Evolutionary conservation across 331 rosid genomes (phyloP).

Genomic region (Stylosanthes scabra): DNA sequence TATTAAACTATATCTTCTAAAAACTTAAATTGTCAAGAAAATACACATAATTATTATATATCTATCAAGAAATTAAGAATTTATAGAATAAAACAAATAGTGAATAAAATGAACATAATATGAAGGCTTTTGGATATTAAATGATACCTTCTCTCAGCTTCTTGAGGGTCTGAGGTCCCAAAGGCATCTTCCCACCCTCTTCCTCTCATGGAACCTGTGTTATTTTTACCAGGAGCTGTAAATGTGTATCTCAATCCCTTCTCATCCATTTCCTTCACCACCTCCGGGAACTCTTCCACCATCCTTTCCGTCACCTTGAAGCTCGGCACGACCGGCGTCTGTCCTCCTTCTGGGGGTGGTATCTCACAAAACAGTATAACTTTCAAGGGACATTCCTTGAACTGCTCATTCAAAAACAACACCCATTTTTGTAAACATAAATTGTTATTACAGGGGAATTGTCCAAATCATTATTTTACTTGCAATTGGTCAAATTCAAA

Average conservation of each 20-base stretch:
- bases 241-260: slow-evolving; percentile 71
- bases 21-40: too few relatives aligned
- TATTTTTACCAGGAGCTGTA: slow-evolving; percentile 61
- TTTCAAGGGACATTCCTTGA: slow-evolving; percentile 69
- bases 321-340: slow-evolving; percentile 88
- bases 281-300: slow-evolving; percentile 74
- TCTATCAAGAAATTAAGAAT: too few relatives aligned
- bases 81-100: too few relatives aligned
- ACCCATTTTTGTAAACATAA: slow-evolving; percentile 7
- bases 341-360: slow-evolving; percentile 92
- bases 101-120: too few relatives aligned
- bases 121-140: slow-evolving; percentile 4
- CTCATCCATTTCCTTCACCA: slow-evolving; percentile 63
- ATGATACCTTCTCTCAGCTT: slow-evolving; percentile 69
- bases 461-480: not conserved
- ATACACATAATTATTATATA: not conserved
- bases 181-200: slow-evolving; percentile 87
- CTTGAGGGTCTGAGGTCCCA: slow-evolving; percentile 58
- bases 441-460: not conserved
- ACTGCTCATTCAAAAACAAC: slow-evolving; percentile 39
- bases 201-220: slow-evolving; percentile 77
- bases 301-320: slow-evolving; percentile 71
- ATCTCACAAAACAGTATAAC: slow-evolving; percentile 74
- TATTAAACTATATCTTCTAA: too few relatives aligned
- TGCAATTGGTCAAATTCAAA: not conserved